A percentile compares a stretch with the other conserved stretches of the same genome.
Evolutionary conservation across 805 yeast species (phyloP).

Genomic region (Vanderwaltozyma tropicalis): DNA sequence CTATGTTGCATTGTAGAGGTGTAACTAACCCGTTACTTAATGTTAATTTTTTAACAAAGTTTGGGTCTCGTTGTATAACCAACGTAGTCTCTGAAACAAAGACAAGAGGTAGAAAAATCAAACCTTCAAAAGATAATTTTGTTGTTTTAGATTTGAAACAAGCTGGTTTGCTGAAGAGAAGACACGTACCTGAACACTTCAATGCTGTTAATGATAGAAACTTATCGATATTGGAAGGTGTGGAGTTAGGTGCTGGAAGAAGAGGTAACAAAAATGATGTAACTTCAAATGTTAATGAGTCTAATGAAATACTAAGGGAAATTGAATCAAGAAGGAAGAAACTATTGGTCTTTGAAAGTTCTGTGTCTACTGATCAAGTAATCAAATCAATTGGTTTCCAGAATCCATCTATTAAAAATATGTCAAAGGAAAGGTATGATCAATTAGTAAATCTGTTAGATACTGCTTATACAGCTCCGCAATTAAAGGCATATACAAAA

Average conservation of each 20-base stretch:
- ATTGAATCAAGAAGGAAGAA: conserved; percentile 15
- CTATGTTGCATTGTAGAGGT: too few relatives aligned
- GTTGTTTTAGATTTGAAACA: conserved; percentile 22
- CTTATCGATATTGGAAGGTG: conserved; percentile 22
- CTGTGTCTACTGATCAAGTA: conserved; percentile 18
- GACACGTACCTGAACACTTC: conserved; percentile 8
- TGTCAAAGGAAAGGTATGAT: conserved; percentile 15
- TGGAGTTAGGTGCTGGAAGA: conserved; percentile 9
- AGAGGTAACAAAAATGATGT: neutral
- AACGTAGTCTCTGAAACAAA: neutral
- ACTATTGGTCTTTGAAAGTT: conserved; percentile 16
- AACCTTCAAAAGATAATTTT: conserved; percentile 19
- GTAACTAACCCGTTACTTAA: too few relatives aligned
- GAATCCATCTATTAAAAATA: conserved; percentile 12
- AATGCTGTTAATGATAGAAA: conserved; percentile 4
- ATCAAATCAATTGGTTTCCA: conserved; percentile 20
- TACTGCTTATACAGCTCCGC: conserved; percentile 20
- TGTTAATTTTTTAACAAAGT: too few relatives aligned
- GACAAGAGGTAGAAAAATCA: conserved; percentile 20
- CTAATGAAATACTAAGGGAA: conserved; percentile 6
- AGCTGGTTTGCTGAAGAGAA: conserved; percentile 16
- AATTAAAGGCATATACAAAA: conserved; percentile 16
- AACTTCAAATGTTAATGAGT: neutral
- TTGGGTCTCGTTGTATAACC: too few relatives aligned
- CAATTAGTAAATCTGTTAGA: conserved; percentile 14